Evolutionary conservation across 768 basidiomycete genomes (phyloP), one percentile per base, ranked within the genome.

Genomic region (Pseudohyphozyma bogoriensis): DNA sequence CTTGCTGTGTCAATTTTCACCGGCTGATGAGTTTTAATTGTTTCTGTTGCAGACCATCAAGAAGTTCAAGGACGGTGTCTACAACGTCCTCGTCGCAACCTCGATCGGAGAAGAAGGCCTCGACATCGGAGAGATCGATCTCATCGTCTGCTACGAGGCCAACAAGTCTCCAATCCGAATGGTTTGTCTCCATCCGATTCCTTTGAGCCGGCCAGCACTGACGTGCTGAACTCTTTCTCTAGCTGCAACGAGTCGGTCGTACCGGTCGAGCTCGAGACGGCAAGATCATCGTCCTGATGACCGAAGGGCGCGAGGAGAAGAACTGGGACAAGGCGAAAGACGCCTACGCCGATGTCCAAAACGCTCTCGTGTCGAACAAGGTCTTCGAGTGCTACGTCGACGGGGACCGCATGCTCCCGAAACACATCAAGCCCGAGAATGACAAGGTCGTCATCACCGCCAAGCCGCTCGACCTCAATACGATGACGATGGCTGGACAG

Each of bases 61-160:
- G 60, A 81, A 82, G 64, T 97, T 99, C 78, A 91, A 91, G 72
- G 76, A 75, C 6, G 90, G 89, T 15, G 83, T 83, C 60, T 89
- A 82, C 73, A 99, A 99, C 68, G 84, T 95, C 39, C 77, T 99
- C 15, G 93, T 99, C 11, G 86, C 92, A 1, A 97, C 95, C 7
- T 93, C 87, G 5, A 89, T 99, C 56, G 95, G 95, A 26, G 95
- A 99, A 75, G 95, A 99, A 74, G 95, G 95, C 59, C 78, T 99
- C 22, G 95, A 99, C 73, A 99, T 99, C 57, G 95, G 95, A 35
- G 92, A 95, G 72, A 85, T 99, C 20, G 95, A 99, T 72, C 78
- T 91, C 70, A 93, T 96, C 58, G 77, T 96, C 51, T 96, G 92
- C 70, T 99, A 97, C 72, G 95, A 99, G 67, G 85, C 91, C 29